Conservation (phyloP, 2,329 filamentous ascomycete species). For the Blastomyces gilchristii region DNA sequence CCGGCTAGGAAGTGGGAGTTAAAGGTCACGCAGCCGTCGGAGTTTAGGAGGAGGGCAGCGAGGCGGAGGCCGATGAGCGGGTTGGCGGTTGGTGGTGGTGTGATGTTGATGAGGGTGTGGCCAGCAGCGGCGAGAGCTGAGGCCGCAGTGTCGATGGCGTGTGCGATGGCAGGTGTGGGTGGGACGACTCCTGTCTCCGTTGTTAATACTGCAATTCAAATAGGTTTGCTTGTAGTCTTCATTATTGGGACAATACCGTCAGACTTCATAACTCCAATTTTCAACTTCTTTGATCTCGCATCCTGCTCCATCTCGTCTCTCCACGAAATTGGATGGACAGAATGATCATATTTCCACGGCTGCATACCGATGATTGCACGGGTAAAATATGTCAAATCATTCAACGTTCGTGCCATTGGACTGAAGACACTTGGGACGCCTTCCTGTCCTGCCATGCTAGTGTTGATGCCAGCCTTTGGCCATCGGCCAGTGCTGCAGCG, state of each 20-base stretch:
- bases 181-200: constrained; percentile 56
- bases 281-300: constrained; percentile 52
- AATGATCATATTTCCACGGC: constrained; percentile 82
- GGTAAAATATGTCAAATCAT: constrained; percentile 77
- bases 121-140: constrained; percentile 59
- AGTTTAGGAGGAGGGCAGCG: constrained; percentile 69
- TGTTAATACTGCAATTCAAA: constrained; percentile 10
- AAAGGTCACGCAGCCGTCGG: constrained; percentile 74
- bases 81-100: constrained; percentile 61
- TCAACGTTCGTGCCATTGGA: constrained; percentile 79
- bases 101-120: constrained; percentile 60
- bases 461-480: constrained; percentile 74
- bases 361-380: constrained; percentile 66
- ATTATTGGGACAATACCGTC: constrained; percentile 42
- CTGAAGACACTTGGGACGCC: constrained; percentile 82
- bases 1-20: constrained; percentile 63
- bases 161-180: constrained; percentile 70
- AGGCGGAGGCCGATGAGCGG: constrained; percentile 67
- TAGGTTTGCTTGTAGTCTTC: background rate
- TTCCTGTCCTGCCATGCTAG: constrained; percentile 87
- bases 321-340: constrained; percentile 79
- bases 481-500: constrained; percentile 82
- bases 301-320: constrained; percentile 50
- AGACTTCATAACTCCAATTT: constrained; percentile 65
- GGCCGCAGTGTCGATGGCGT: constrained; percentile 63